These are phyloP conservation scores for Xylariales sp. DNA, from an alignment of 2,329 filamentous ascomycete species.

Conservation along the genomic window DNA sequence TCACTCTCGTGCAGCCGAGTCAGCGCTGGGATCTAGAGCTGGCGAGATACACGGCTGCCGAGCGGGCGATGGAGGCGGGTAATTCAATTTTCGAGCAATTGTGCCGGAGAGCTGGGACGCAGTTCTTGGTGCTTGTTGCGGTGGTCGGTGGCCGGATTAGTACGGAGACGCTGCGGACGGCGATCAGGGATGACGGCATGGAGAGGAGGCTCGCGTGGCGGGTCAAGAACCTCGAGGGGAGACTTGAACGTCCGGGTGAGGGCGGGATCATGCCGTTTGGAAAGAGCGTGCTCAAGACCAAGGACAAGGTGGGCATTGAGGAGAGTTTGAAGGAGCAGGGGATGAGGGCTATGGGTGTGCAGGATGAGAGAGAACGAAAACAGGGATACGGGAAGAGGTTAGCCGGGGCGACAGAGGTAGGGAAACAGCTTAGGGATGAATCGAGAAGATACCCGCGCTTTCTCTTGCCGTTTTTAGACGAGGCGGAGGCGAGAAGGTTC, in stretches of 20 bases:
- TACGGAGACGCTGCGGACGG: conserved; percentile 27
- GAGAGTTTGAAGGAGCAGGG: background rate
- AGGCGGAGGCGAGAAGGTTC: conserved; percentile 48
- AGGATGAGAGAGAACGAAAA: background rate
- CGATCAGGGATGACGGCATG: conserved; percentile 38
- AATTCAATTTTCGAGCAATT: conserved; percentile 21
- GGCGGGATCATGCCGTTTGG: conserved; percentile 26
- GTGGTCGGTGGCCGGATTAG: conserved; percentile 32
- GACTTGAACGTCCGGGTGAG: conserved; percentile 9
- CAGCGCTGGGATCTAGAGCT: conserved; percentile 18
- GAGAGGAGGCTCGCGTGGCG: conserved; percentile 36
- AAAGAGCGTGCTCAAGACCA: conserved; percentile 17
- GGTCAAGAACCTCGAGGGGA: conserved; percentile 20
- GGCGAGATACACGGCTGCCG: conserved; percentile 9
- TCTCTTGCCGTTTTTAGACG: conserved; percentile 52
- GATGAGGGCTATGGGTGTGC: background rate
- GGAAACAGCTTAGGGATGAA: conserved; percentile 26
- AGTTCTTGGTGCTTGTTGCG: conserved; percentile 30
- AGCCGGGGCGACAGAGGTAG: too few species aligned
- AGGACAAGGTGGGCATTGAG: background rate
- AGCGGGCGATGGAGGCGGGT: conserved; percentile 13
- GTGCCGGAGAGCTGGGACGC: conserved; percentile 14
- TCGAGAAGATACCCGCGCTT: conserved; percentile 39
- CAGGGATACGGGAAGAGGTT: background rate
- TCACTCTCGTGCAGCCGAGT: conserved; percentile 29